Conservation (phyloP, 2,329 filamentous ascomycete species). For the Colletotrichum karsti region DNA sequence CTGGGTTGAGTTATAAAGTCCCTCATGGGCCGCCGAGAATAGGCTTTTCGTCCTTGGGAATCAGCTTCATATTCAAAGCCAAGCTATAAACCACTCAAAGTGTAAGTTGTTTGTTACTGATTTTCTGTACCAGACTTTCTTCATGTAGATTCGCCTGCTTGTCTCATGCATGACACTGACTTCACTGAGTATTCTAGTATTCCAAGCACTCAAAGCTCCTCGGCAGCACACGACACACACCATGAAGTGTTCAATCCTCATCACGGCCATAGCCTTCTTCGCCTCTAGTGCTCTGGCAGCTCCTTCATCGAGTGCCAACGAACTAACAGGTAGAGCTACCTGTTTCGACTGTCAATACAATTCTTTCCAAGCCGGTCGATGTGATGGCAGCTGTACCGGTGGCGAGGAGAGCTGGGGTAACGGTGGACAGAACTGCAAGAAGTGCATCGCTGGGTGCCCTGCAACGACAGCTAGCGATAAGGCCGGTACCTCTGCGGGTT, state of each 20-base stretch:
- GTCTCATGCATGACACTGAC: background rate
- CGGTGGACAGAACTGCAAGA: background rate
- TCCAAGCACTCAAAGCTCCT: background rate
- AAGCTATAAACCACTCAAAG: no score
- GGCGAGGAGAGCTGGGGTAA: background rate
- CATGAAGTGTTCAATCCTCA: background rate
- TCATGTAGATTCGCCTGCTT: background rate
- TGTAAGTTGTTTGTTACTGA: no score
- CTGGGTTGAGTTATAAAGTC: no score
- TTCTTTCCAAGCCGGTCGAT: background rate
- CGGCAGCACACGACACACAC: background rate
- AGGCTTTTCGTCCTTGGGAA: no score
- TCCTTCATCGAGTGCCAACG: background rate
- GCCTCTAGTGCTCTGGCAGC: background rate
- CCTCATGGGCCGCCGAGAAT: no score
- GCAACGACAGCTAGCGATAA: background rate
- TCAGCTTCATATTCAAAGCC: no score
- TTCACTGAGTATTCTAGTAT: background rate
- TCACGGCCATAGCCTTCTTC: background rate
- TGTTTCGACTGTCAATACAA: background rate
- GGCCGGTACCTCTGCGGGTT: background rate
- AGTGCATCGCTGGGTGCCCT: background rate
- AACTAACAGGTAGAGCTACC: background rate
- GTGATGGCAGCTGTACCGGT: background rate
- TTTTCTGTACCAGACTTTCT: no score